phyloP scores from a whole-genome alignment of 2,329 filamentous ascomycete species.

The Sporothrix mexicana region DNA sequence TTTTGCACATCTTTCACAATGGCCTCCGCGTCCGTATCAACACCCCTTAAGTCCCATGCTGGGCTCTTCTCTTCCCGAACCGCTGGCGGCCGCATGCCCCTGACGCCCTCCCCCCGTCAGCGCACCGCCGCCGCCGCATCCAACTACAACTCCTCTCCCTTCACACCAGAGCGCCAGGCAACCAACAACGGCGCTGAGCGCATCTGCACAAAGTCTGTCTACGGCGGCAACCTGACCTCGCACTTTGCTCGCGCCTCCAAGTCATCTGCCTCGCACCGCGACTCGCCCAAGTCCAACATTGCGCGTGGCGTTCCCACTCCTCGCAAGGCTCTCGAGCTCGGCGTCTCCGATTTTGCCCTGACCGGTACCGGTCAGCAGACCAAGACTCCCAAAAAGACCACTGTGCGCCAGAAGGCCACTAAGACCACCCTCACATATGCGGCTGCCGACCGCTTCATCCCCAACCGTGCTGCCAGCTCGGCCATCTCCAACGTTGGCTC shows the following conservation, averaged over 20 bases:
- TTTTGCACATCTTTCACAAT: conserved; percentile 61
- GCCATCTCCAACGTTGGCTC: conserved; percentile 82
- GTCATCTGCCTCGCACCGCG: conserved; percentile 72
- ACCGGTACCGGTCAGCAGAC: conserved; percentile 74
- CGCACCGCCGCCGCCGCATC: conserved; percentile 56
- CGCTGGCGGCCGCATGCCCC: conserved; percentile 90
- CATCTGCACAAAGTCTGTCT: conserved; percentile 72
- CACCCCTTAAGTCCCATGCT: conserved; percentile 92
- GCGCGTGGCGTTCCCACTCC: conserved; percentile 75
- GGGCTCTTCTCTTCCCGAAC: conserved; percentile 91
- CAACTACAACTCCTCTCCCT: conserved; percentile 72
- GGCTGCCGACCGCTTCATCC: conserved; percentile 92
- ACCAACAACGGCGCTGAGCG: conserved; percentile 58
- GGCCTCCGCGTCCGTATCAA: conserved; percentile 82
- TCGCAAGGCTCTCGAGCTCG: conserved; percentile 81
- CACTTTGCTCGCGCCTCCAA: conserved; percentile 74
- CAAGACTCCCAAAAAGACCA: conserved; percentile 70
- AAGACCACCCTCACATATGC: conserved; percentile 83
- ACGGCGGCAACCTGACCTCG: conserved; percentile 77
- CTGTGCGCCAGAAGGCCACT: conserved; percentile 58
- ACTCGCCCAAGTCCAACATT: conserved; percentile 97
- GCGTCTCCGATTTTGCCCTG: conserved; percentile 89
- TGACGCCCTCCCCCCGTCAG: conserved; percentile 85
- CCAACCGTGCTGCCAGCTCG: conserved; percentile 88
- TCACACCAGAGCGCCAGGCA: conserved; percentile 70